Conservation (phyloP, 1,139 yeast genomes). For the Suzukiozyma palmioleophila region DNA sequence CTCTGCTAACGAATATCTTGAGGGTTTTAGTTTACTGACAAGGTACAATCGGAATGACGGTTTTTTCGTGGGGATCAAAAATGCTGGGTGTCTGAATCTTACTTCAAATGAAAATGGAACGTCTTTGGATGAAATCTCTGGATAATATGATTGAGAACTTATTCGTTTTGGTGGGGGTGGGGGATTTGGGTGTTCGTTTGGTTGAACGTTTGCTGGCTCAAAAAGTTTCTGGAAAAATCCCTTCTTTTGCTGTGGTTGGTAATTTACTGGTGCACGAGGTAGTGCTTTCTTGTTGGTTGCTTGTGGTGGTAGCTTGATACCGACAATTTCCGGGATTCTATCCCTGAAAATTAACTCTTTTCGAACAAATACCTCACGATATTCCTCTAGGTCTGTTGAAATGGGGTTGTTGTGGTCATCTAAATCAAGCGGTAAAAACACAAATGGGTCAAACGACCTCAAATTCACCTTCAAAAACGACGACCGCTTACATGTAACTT, state of each 20-base stretch:
- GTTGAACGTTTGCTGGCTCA: constrained; percentile 7
- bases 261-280: constrained; percentile 17
- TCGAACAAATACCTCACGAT: constrained; percentile 37
- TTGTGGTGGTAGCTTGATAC: constrained; percentile 25
- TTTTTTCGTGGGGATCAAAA: constrained; percentile 36
- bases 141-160: constrained; percentile 9
- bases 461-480: constrained; percentile 49
- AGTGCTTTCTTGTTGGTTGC: constrained; percentile 12
- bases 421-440: constrained; percentile 50
- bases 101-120: constrained; percentile 45
- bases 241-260: constrained; percentile 11
- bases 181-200: constrained; percentile 5
- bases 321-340: constrained; percentile 43
- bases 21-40: constrained; percentile 32
- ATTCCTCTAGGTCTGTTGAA: constrained; percentile 22
- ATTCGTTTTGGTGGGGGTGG: constrained; percentile 8
- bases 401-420: constrained; percentile 24
- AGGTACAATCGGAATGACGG: constrained; percentile 39
- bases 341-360: constrained; percentile 35
- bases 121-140: constrained; percentile 30
- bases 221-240: constrained; percentile 21
- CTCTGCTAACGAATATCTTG: constrained; percentile 31
- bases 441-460: constrained; percentile 47
- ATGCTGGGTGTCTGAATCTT: constrained; percentile 44
- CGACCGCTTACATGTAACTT: constrained; percentile 56